Evolutionary conservation across 2,329 filamentous ascomycete genomes (phyloP).

Genomic region (Fusarium anguioides): DNA sequence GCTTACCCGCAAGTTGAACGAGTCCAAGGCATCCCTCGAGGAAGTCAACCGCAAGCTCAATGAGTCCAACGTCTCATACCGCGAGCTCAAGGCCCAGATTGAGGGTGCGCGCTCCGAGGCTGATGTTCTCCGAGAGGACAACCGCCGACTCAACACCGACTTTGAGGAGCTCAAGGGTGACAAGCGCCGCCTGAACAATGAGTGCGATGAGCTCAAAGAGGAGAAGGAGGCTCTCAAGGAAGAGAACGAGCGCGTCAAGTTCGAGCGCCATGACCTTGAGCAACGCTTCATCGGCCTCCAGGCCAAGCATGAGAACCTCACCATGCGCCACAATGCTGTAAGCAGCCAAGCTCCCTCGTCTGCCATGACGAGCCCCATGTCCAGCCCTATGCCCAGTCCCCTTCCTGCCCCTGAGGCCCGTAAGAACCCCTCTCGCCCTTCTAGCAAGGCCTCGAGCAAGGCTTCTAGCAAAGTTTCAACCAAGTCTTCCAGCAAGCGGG

Average conservation of each 20-base stretch:
- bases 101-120: conserved; percentile 43
- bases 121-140: conserved; percentile 44
- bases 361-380: conserved; percentile 42
- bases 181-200: conserved; percentile 42
- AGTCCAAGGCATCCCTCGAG: conserved; percentile 39
- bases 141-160: conserved; percentile 41
- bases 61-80: conserved; percentile 36
- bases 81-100: conserved; percentile 44
- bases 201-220: conserved; percentile 41
- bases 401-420: conserved; percentile 44
- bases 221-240: conserved; percentile 39
- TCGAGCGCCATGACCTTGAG: conserved; percentile 46
- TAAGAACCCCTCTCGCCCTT: conserved; percentile 45
- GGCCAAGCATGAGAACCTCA: conserved; percentile 47
- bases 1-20: conserved; percentile 47
- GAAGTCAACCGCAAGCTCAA: conserved; percentile 31
- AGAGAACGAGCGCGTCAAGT: conserved; percentile 44
- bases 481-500: conserved; percentile 41
- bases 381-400: conserved; percentile 38
- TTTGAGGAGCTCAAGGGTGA: conserved; percentile 45
- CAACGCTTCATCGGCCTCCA: conserved; percentile 44
- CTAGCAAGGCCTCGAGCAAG: conserved; percentile 48
- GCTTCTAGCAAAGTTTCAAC: conserved; percentile 43
- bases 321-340: conserved; percentile 46
- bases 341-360: conserved; percentile 37